phyloP scores from a whole-genome alignment of 805 yeast species.

The Metschnikowia lachancei region DNA sequence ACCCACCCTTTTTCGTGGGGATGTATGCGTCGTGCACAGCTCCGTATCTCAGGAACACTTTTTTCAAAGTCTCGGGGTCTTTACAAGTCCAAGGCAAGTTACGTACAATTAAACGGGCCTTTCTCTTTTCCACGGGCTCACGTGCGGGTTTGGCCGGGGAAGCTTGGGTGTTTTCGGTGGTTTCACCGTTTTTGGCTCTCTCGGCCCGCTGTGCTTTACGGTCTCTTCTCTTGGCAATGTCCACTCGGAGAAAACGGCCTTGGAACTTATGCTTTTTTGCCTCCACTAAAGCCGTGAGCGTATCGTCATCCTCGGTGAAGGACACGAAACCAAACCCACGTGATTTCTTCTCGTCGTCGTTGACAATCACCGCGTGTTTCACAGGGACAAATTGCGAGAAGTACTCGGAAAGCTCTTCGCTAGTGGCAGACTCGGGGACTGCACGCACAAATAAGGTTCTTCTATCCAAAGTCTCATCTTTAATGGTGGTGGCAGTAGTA shows the following conservation, averaged over 20 bases:
- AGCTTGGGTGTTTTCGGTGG: slow-evolving; percentile 10
- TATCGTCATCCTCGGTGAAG: slow-evolving; percentile 81
- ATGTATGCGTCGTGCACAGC: slow-evolving; percentile 84
- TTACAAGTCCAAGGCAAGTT: slow-evolving; percentile 96
- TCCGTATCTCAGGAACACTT: slow-evolving; percentile 73
- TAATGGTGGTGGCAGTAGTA: background rate
- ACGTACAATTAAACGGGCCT: slow-evolving; percentile 82
- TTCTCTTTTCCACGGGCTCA: slow-evolving; percentile 62
- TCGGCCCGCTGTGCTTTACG: slow-evolving; percentile 43
- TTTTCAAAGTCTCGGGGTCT: slow-evolving; percentile 67
- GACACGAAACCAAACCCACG: slow-evolving; percentile 96
- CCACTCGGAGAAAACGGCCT: slow-evolving; percentile 67
- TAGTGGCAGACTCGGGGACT: slow-evolving; percentile 75
- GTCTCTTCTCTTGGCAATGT: slow-evolving; percentile 89
- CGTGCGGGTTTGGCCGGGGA: slow-evolving; percentile 17
- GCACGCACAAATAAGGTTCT: slow-evolving; percentile 82
- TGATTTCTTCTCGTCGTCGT: slow-evolving; percentile 69
- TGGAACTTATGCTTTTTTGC: slow-evolving; percentile 66
- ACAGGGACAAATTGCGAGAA: slow-evolving; percentile 94
- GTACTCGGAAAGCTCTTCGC: slow-evolving; percentile 76
- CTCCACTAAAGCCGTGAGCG: slow-evolving; percentile 66
- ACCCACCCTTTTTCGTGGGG: slow-evolving; percentile 84
- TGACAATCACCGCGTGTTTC: slow-evolving; percentile 90
- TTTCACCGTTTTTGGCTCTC: slow-evolving; percentile 7
- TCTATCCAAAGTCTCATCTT: slow-evolving; percentile 44